Evolutionary conservation across 1,139 yeast species (phyloP), one percentile per base, ranked within the genome.

Genomic region (Suhomyces maxii): DNA sequence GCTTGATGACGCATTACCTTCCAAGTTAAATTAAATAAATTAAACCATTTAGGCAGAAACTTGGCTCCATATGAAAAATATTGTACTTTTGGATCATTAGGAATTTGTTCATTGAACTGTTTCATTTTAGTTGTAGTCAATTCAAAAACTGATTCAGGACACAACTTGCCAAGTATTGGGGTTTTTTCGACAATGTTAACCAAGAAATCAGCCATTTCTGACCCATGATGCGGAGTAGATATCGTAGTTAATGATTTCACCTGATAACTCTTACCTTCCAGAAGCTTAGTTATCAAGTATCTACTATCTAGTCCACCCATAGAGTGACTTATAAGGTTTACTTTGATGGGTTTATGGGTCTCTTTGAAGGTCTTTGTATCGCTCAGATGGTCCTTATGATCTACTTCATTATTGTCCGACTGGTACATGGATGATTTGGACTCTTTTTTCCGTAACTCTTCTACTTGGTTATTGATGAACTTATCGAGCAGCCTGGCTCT

Each of bases 301-400:
- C 97, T 67, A 35, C 91, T 81, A 61, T 90, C 97, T 36, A 90
- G 68, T 0, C 97, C 97, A 8, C 97, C 97, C 97, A 90, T 89
- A 0, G 96, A 89, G 61, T 90, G 97, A n/a, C 95, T 95, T 18
- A 90, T 74, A 35, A 90, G 64, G 60, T 90, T 90, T 12, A 90
- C 69, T 50, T 82, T 81, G 28, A 75, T 60, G 39, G 70, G 73
- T 34, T 69, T 63, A 12, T 62, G 54, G 7, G 53, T 47, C 11
- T 48, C 40, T 4, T 52, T 50, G 10, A 55, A 49, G 11, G 49
- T 43, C 8, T 46, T 30, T 5, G 25, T 44, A 11, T 53, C 44
- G 12, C 42, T 49, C 49, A 31, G 47, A 42, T 47, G 45, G n/a
- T 49, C 47, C 9, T 50, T 34, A 10, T 40, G 37, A 7, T 13